A percentile compares a stretch with the other conserved stretches of the same genome.
Evolutionary conservation across 768 basidiomycete species (phyloP).

Genomic region (Coprinopsis cinerea): DNA sequence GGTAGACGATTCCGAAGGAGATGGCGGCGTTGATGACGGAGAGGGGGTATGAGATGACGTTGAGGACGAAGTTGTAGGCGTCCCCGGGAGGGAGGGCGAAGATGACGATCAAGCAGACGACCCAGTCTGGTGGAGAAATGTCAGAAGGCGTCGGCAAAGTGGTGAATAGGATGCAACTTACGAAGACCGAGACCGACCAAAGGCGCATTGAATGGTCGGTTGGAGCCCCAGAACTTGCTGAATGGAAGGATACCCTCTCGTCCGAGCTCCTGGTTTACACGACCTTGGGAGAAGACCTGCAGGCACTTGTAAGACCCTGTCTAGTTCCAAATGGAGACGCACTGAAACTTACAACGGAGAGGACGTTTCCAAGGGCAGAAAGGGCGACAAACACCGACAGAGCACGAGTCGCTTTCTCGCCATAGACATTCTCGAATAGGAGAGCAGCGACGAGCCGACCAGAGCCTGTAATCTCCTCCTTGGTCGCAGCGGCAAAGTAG

Average conservation of each 20-base stretch:
- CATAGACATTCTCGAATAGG: constrained; percentile 63
- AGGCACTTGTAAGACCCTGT: constrained; percentile 6
- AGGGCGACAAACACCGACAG: constrained; percentile 38
- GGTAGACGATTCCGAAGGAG: constrained; percentile 37
- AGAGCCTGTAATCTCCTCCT: constrained; percentile 52
- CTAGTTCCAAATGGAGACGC: constrained; percentile 25
- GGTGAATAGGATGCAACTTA: constrained; percentile 23
- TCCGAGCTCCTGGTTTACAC: constrained; percentile 58
- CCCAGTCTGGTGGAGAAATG: constrained; percentile 23
- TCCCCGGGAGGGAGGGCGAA: constrained; percentile 53
- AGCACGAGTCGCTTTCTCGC: constrained; percentile 41
- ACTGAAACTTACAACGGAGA: constrained; percentile 33
- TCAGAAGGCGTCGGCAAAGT: background rate
- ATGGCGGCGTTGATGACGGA: constrained; percentile 46
- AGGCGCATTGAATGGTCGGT: constrained; percentile 57
- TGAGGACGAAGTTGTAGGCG: constrained; percentile 59
- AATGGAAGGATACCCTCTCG: constrained; percentile 57
- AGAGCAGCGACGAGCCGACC: constrained; percentile 60
- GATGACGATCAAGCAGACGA: constrained; percentile 30
- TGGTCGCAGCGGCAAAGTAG: constrained; percentile 64
- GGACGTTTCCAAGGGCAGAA: constrained; percentile 54
- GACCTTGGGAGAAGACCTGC: constrained; percentile 25
- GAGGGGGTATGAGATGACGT: constrained; percentile 43
- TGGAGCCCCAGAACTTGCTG: constrained; percentile 56
- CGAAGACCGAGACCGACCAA: constrained; percentile 50